A percentile compares a stretch with the other conserved stretches of the same genome.
Evolutionary conservation across 805 yeast species (phyloP).

Genomic region (Scheffersomyces amazonensis): DNA sequence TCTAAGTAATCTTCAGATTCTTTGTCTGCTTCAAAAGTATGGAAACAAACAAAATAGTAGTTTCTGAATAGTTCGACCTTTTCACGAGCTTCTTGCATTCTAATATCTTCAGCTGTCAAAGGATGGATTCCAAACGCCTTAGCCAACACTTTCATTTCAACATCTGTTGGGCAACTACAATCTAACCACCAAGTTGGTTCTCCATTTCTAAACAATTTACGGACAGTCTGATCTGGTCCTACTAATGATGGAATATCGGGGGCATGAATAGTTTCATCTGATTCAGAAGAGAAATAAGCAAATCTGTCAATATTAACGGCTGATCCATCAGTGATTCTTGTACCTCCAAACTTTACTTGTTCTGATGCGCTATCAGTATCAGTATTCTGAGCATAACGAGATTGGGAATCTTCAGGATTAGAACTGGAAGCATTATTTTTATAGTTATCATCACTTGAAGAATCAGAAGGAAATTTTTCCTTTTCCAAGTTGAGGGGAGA

Average conservation of each 20-base stretch:
- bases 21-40: constrained; percentile 84
- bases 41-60: constrained; percentile 95
- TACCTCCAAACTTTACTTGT: constrained; percentile 40
- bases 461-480: constrained; percentile 15
- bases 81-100: constrained; percentile 96
- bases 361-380: constrained; percentile 17
- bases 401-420: background rate
- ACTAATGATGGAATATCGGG: constrained; percentile 80
- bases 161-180: constrained; percentile 90
- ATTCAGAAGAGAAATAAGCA: constrained; percentile 76
- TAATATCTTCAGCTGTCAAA: constrained; percentile 93
- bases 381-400: background rate
- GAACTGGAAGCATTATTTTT: background rate
- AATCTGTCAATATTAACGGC: constrained; percentile 52
- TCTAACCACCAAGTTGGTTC: constrained; percentile 96
- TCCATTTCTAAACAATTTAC: constrained; percentile 66
- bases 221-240: constrained; percentile 59
- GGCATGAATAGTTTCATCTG: constrained; percentile 86
- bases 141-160: constrained; percentile 87
- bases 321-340: constrained; percentile 25
- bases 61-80: constrained; percentile 88
- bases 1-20: constrained; percentile 82
- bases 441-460: constrained; percentile 20
- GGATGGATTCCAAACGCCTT: constrained; percentile 98
- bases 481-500: background rate